These are phyloP conservation scores for Brasenia schreberi DNA, from an alignment of 164 flowering plant species.

Conservation along the genomic window DNA sequence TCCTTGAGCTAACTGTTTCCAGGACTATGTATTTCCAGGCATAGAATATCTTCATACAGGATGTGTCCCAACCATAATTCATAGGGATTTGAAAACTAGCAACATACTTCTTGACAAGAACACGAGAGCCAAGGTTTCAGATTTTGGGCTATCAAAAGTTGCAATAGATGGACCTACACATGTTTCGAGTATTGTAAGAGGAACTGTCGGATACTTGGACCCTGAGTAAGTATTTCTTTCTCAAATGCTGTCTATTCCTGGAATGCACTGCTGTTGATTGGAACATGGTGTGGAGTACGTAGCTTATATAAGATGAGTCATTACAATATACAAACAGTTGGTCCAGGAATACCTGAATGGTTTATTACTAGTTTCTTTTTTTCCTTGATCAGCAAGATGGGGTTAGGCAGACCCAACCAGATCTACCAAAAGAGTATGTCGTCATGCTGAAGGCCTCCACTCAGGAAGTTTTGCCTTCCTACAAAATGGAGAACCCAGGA, in stretches of 20 bases:
- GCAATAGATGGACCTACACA: slow-evolving; percentile 88
- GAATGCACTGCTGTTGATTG: not conserved
- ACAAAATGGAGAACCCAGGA: too few species aligned
- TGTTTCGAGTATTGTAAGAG: slow-evolving; percentile 94
- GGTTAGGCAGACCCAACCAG: too few species aligned
- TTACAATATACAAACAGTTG: too few species aligned
- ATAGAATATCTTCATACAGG: slow-evolving; percentile 2
- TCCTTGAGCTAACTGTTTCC: not conserved
- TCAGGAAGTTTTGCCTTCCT: too few species aligned
- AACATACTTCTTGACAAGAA: slow-evolving; percentile 6
- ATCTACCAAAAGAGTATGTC: too few species aligned
- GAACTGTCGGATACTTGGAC: slow-evolving; percentile 97
- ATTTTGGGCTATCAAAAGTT: slow-evolving; percentile 95
- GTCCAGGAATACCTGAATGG: too few species aligned
- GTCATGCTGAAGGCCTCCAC: too few species aligned
- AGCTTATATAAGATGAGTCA: too few species aligned
- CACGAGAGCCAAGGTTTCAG: slow-evolving; percentile 93
- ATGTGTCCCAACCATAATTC: slow-evolving; percentile 3
- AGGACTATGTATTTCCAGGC: slow-evolving; percentile 4
- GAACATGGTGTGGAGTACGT: too few species aligned
- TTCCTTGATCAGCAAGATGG: too few species aligned
- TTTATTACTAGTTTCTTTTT: too few species aligned
- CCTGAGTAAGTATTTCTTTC: slow-evolving; percentile 64
- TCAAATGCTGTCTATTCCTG: not conserved
- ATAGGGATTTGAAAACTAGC: slow-evolving; percentile 2